Evolutionary conservation across 2,329 filamentous ascomycete species (phyloP).

Genomic region (Diaporthe sp.): DNA sequence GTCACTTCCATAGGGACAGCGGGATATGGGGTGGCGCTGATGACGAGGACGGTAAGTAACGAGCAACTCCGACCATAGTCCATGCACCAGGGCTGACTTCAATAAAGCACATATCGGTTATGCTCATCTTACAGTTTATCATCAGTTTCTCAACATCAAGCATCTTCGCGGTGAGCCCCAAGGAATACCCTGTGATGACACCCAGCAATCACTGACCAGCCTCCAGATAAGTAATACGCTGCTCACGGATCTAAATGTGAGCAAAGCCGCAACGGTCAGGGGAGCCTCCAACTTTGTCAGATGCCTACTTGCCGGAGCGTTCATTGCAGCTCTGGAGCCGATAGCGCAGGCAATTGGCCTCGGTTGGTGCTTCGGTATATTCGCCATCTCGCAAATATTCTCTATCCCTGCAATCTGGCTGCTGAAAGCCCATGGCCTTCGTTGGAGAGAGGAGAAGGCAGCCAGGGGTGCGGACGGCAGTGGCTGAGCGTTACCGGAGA

Average conservation of each 20-base stretch:
- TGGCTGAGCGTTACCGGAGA: background rate
- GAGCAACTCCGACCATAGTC: too few relatives aligned
- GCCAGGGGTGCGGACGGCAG: background rate
- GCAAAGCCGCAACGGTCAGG: background rate
- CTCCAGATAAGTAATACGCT: background rate
- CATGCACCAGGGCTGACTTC: background rate
- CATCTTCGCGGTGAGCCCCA: background rate
- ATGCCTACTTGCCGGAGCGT: slow-evolving; percentile 5
- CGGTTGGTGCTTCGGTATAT: slow-evolving; percentile 11
- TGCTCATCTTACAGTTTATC: slow-evolving; percentile 22
- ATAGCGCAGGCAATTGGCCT: background rate
- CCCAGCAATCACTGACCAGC: background rate
- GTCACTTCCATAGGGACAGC: background rate
- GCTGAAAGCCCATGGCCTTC: background rate
- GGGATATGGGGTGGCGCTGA: slow-evolving; percentile 1
- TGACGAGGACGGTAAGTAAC: background rate
- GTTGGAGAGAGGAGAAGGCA: background rate
- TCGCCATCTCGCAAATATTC: background rate
- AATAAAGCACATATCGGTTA: background rate
- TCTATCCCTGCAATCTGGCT: slow-evolving; percentile 5
- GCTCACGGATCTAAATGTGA: slow-evolving; percentile 5
- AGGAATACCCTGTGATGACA: background rate
- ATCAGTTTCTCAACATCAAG: slow-evolving; percentile 5
- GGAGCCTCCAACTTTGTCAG: slow-evolving; percentile 8
- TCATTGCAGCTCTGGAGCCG: slow-evolving; percentile 8